Conservation (phyloP, 306 rosid species). For the Cucurbita argyrosperma region DNA sequence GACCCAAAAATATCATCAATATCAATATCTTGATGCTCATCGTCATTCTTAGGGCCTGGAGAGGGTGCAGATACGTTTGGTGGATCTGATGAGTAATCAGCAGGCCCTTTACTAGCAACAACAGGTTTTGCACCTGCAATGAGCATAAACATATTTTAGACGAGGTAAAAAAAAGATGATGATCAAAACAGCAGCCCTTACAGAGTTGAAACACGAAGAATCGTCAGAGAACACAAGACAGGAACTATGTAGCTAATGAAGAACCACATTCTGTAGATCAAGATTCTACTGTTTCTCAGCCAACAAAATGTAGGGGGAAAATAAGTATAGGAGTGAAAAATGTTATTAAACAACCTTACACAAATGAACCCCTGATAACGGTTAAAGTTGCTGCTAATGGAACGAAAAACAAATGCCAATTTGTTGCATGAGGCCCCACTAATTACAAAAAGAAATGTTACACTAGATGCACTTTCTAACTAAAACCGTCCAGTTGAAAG, state of each 20-base stretch:
- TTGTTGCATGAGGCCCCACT: neutral
- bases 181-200: neutral
- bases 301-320: neutral
- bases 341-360: neutral
- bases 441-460: neutral
- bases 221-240: neutral
- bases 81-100: conserved; percentile 32
- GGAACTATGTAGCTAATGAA: neutral
- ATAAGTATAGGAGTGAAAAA: neutral
- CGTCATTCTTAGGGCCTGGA: conserved; percentile 41
- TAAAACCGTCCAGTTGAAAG: neutral
- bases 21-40: conserved; percentile 59
- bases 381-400: neutral
- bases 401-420: neutral
- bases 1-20: conserved; percentile 59
- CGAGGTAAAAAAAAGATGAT: neutral
- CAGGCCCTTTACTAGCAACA: conserved; percentile 23
- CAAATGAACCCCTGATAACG: neutral
- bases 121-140: conserved; percentile 38
- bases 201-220: neutral
- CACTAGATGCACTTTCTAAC: neutral
- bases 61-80: conserved; percentile 30
- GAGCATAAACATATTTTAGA: conserved; percentile 7
- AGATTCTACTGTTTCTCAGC: neutral
- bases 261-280: neutral